phyloP scores from a whole-genome alignment of 2,329 filamentous ascomycete genomes.

The Sporothrix curviconia region DNA sequence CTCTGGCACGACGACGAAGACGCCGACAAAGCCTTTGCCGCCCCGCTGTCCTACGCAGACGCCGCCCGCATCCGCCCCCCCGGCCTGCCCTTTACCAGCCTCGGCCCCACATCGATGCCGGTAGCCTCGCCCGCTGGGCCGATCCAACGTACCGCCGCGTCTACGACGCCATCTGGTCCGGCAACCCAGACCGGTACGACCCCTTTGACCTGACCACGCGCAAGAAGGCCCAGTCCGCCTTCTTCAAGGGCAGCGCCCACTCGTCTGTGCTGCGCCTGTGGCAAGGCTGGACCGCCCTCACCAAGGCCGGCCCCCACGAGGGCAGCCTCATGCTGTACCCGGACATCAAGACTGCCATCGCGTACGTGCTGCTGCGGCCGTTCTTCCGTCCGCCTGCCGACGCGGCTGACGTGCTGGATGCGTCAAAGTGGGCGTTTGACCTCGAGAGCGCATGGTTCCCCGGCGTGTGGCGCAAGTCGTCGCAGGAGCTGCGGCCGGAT shows the following conservation, averaged over 20 bases:
- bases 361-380: slow-evolving; percentile 36
- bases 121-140: slow-evolving; percentile 37
- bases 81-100: slow-evolving; percentile 31
- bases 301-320: slow-evolving; percentile 27
- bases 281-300: slow-evolving; percentile 39
- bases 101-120: slow-evolving; percentile 40
- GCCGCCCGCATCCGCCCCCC: slow-evolving; percentile 33
- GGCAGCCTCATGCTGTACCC: slow-evolving; percentile 36
- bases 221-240: slow-evolving; percentile 28
- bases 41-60: slow-evolving; percentile 35
- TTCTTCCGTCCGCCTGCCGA: slow-evolving; percentile 33
- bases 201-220: slow-evolving; percentile 32
- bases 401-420: slow-evolving; percentile 29
- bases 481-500: slow-evolving; percentile 30
- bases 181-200: slow-evolving; percentile 31
- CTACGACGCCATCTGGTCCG: slow-evolving; percentile 33
- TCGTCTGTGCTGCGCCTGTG: slow-evolving; percentile 33
- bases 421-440: slow-evolving; percentile 32
- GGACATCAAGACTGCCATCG: slow-evolving; percentile 30
- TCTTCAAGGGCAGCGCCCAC: slow-evolving; percentile 31
- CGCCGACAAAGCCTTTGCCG: slow-evolving; percentile 24
- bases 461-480: slow-evolving; percentile 29
- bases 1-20: slow-evolving; percentile 32
- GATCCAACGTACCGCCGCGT: slow-evolving; percentile 32
- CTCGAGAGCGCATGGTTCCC: slow-evolving; percentile 29